These are phyloP conservation scores for Cryphonectria carpinicola DNA, from an alignment of 2,329 filamentous ascomycete species.

Conservation along the genomic window DNA sequence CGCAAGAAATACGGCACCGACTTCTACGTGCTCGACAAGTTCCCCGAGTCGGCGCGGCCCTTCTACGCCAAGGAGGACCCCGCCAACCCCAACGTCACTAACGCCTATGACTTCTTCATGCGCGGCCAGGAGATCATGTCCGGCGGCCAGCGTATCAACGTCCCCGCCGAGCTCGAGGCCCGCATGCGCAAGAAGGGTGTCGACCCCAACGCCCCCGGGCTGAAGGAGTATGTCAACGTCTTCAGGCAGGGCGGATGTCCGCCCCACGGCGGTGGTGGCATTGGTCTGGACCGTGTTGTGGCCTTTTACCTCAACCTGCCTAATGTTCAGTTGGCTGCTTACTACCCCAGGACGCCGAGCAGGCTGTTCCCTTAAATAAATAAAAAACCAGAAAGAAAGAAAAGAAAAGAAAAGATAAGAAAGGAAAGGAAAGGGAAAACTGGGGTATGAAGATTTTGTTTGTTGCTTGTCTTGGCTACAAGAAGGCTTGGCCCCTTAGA, in stretches of 20 bases:
- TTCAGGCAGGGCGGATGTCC: slow-evolving; percentile 82
- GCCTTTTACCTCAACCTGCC: slow-evolving; percentile 64
- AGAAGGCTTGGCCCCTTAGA: background rate
- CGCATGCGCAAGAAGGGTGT: slow-evolving; percentile 81
- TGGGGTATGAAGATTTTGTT: background rate
- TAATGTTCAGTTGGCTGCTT: slow-evolving; percentile 61
- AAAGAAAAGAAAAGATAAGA: too few relatives aligned
- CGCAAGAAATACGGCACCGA: slow-evolving; percentile 90
- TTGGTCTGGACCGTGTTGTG: slow-evolving; percentile 86
- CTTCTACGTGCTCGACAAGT: slow-evolving; percentile 97
- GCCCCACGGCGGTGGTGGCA: slow-evolving; percentile 88
- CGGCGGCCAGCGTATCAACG: slow-evolving; percentile 89
- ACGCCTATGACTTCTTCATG: slow-evolving; percentile 83
- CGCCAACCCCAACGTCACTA: slow-evolving; percentile 66
- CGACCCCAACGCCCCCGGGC: slow-evolving; percentile 72
- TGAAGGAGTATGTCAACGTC: slow-evolving; percentile 87
- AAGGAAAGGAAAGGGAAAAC: background rate
- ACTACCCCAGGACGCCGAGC: slow-evolving; percentile 65
- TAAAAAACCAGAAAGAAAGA: too few relatives aligned
- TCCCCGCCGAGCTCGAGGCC: slow-evolving; percentile 73
- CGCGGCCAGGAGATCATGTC: slow-evolving; percentile 91
- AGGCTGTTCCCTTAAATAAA: slow-evolving; percentile 53
- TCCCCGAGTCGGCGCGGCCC: slow-evolving; percentile 83
- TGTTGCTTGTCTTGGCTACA: background rate
- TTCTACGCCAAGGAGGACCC: slow-evolving; percentile 89